A percentile compares a stretch with the other conserved stretches of the same genome.
These are phyloP conservation scores for Sarcomyxa edulis DNA, from an alignment of 768 basidiomycete genomes.

Conservation along the genomic window DNA sequence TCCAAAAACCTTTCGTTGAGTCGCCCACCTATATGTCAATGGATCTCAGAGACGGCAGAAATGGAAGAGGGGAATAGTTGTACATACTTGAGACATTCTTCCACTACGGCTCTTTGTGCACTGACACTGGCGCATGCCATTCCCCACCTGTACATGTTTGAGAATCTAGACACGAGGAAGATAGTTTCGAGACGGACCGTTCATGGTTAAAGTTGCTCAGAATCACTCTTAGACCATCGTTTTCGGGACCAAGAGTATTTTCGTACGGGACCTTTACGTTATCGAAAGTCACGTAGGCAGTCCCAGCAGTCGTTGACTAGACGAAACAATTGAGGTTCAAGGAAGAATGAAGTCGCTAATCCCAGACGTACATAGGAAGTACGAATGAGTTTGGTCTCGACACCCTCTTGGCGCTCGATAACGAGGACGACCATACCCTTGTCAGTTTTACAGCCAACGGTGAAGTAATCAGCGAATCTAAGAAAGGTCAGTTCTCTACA, in stretches of 20 bases:
- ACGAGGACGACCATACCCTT: slow-evolving; percentile 20
- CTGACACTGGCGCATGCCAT: slow-evolving; percentile 56
- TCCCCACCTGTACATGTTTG: slow-evolving; percentile 41
- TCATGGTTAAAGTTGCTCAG: slow-evolving; percentile 70
- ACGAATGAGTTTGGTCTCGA: slow-evolving; percentile 14
- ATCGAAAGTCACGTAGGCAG: slow-evolving; percentile 22
- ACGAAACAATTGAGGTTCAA: too few relatives aligned
- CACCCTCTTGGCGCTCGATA: slow-evolving; percentile 14
- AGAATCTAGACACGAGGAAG: neutral
- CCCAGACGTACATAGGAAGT: too few relatives aligned
- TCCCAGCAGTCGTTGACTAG: slow-evolving; percentile 57
- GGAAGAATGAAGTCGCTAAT: too few relatives aligned
- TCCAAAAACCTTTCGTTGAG: slow-evolving; percentile 76
- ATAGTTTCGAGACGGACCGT: slow-evolving; percentile 16
- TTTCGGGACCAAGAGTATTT: slow-evolving; percentile 63
- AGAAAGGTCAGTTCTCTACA: too few relatives aligned
- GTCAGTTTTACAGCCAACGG: slow-evolving; percentile 52
- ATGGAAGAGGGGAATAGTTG: slow-evolving; percentile 2
- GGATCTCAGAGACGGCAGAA: neutral
- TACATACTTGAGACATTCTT: slow-evolving; percentile 66
- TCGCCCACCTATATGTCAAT: slow-evolving; percentile 51
- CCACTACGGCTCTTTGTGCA: slow-evolving; percentile 57
- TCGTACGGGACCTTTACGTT: slow-evolving; percentile 39
- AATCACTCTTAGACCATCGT: slow-evolving; percentile 58
- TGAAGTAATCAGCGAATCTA: slow-evolving; percentile 40